Percentiles rank a stretch among this genome's conserved stretches.
Evolutionary conservation across 2,329 filamentous ascomycete species (phyloP).

Genomic region (Fusarium dimerum): DNA sequence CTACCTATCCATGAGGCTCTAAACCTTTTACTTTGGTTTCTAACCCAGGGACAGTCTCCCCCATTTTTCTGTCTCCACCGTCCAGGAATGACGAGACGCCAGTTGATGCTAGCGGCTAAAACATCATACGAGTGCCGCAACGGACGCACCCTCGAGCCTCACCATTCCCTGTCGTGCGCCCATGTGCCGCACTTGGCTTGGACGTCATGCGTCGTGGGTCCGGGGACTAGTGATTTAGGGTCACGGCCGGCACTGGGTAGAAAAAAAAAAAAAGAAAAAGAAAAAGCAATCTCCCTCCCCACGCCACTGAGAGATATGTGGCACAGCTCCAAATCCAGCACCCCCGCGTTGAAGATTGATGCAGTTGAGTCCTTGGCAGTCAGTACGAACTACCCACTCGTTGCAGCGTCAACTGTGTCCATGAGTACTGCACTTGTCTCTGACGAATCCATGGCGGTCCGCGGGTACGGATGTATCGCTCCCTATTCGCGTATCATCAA

Average conservation of each 20-base stretch:
- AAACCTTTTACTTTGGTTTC: not conserved
- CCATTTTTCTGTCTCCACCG: conserved; percentile 14
- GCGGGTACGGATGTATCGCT: not conserved
- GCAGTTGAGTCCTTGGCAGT: conserved; percentile 18
- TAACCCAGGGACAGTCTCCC: conserved; percentile 14
- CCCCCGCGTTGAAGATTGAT: conserved; percentile 25
- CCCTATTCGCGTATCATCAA: too few relatives aligned
- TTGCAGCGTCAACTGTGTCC: conserved; percentile 18
- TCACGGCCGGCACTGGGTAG: conserved; percentile 27
- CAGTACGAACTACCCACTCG: conserved; percentile 8
- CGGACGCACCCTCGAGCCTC: conserved; percentile 19
- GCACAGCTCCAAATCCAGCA: conserved; percentile 26
- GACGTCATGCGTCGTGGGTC: conserved; percentile 30
- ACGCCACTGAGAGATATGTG: conserved; percentile 17
- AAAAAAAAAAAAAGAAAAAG: too few relatives aligned
- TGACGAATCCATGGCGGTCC: not conserved
- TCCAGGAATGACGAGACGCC: conserved; percentile 22
- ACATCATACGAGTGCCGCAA: conserved; percentile 32
- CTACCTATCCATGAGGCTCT: not conserved
- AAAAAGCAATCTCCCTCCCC: conserved; percentile 29
- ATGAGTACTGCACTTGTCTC: not conserved
- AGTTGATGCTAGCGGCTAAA: conserved; percentile 26
- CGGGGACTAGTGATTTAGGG: conserved; percentile 25
- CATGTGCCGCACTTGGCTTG: conserved; percentile 31
- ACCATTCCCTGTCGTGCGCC: conserved; percentile 23